Base-by-base conservation (phyloP, 176 grass and related monocot species). In the Phyllostachys edulis region DNA sequence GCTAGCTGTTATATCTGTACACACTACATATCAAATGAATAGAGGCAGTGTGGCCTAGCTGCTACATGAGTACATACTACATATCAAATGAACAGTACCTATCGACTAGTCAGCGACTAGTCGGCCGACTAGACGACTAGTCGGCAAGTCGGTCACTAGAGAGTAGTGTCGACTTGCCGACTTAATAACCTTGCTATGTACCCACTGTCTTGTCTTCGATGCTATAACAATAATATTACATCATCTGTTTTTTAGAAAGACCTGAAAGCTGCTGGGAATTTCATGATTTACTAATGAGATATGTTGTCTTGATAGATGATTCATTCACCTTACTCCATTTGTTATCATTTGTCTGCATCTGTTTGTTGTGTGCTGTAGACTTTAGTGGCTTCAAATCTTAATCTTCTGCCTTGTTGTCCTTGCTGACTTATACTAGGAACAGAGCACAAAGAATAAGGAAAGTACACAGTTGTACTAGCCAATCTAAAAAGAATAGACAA, bases 401-500 rank as follows among this genome's bases (percentile, higher is more conserved):
- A 21, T 76, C 54, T 16, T 75, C 41, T 67, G 36, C 14, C 80
- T 82, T 36, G 26, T 14, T 15, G 29, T 69, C 44, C 51, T 76
- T 64, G 32, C 2, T 37, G 61, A 73, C 18, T 75, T 54, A 60
- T 83, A 16, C 51, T 79, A 40, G 32, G 81, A 83, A 39, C 27
- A 70, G 20, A 32, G 9, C 39, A 81, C 1, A 67, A 78, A 86
- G 38, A 40, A 71, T 41, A 37, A 78, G 73, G 37, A 49, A 72
- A 90, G 68, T 68, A 56, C 75, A 79, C 50, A 49, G 49, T 49
- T 68, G 62, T 77, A 44, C 55, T 90, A 87, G 34, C 60, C 61
- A 80, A 69, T 84, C 55, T 89, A 52, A 68, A 79, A 90, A 76
- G 75, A 90, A 84, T 45, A 75, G 71, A 82, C 15, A 62, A 73